These are phyloP conservation scores for Breynia disticha DNA, from an alignment of 441 rosid genomes.

Conservation along the genomic window DNA sequence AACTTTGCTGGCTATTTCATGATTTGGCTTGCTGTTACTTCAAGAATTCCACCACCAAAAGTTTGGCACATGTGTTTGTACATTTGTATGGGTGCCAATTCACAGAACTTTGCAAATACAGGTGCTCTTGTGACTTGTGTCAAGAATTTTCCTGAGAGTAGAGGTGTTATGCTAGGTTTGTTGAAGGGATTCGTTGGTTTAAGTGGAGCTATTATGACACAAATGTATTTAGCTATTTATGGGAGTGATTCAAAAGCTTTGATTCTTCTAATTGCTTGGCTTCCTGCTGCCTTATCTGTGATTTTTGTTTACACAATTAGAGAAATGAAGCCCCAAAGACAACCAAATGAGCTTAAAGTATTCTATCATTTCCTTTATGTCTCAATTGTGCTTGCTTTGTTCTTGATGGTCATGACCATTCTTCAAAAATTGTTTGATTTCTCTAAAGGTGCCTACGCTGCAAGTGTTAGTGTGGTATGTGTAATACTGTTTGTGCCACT, in stretches of 20 bases:
- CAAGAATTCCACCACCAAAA: slow-evolving; percentile 42
- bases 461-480: slow-evolving; percentile 35
- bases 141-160: slow-evolving; percentile 75
- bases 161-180: slow-evolving; percentile 69
- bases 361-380: slow-evolving; percentile 49
- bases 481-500: slow-evolving; percentile 55
- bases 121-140: slow-evolving; percentile 82
- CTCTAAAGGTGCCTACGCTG: slow-evolving; percentile 38
- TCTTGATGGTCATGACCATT: slow-evolving; percentile 54
- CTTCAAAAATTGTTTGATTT: slow-evolving; percentile 42
- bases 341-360: slow-evolving; percentile 45
- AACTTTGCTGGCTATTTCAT: slow-evolving; percentile 73
- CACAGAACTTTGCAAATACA: slow-evolving; percentile 75
- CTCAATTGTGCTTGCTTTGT: slow-evolving; percentile 54
- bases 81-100: slow-evolving; percentile 72
- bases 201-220: slow-evolving; percentile 82
- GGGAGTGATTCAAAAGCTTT: slow-evolving; percentile 62
- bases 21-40: slow-evolving; percentile 73
- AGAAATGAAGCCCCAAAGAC: slow-evolving; percentile 35
- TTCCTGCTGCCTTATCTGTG: slow-evolving; percentile 72
- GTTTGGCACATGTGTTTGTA: slow-evolving; percentile 83
- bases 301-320: slow-evolving; percentile 57
- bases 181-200: slow-evolving; percentile 76
- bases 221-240: slow-evolving; percentile 64
- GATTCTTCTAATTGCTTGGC: slow-evolving; percentile 69